Base-by-base conservation (phyloP, 2,329 filamentous ascomycete species). In the Hymenoscyphus scutula region DNA sequence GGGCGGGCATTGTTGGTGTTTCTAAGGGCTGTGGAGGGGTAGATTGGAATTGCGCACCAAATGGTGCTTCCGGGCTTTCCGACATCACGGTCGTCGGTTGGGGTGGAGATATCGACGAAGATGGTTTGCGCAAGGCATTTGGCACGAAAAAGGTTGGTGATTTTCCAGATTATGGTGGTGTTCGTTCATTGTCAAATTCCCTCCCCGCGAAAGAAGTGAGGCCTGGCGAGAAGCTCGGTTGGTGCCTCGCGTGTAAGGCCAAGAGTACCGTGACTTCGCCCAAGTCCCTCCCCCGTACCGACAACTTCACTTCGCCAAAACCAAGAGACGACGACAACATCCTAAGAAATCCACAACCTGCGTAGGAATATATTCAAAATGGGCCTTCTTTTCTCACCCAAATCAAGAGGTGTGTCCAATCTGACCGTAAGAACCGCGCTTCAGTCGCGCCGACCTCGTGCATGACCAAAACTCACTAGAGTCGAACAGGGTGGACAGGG, bases 61-160 rank as follows among this genome's bases (percentile, higher is more conserved):
- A 30, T 7, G 27, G 27, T 54, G 53, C 53, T 32, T 32, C 61
- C 48, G 38, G 30, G 54, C 37, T 53, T 59, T 68, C 55, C 23
- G 62, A 60, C 69, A 71, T 70, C 59, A 71, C 8, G 71, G 71
- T 59, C 64, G 62, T 61, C 63, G 65, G 59, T 70, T 69, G 11
- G 68, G 64, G 57, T 71, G 68, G 48, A 68, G 56, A 61, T 68
- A 68, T 65, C 63, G 56, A 53, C 58, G 37, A 3, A 68, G 61
- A 34, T 64, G 19, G 32, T 61, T 41, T 57, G 59, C 56, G 25
- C 55, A 55, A 70, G 59, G 62, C 69, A 72, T 72, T 59, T 60
- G 57, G 53, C n/a, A n/a, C 5, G 8, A 30, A 13, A 25, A 10
- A 11, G 23, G 45, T 23, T 51, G 45, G 4, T 11, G 10, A 25